phyloP scores from a whole-genome alignment of 2,329 filamentous ascomycete genomes.

The Colletotrichum sidae region DNA sequence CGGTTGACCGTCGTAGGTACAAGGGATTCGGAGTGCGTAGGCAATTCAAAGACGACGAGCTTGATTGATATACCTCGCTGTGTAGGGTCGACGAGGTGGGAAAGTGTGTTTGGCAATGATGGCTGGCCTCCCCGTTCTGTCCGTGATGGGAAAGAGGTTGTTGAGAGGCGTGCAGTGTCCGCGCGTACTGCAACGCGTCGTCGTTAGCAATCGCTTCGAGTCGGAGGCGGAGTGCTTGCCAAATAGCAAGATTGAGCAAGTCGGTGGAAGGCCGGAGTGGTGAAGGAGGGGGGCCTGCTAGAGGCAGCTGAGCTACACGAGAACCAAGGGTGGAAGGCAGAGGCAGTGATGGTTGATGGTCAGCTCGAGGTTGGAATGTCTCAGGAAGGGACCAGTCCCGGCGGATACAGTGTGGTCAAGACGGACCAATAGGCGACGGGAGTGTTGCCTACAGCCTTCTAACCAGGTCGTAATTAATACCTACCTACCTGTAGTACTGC shows the following conservation, averaged over 20 bases:
- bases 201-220: slow-evolving; percentile 11
- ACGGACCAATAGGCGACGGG: slow-evolving; percentile 22
- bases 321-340: slow-evolving; percentile 5
- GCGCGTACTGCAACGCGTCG: slow-evolving; percentile 36
- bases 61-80: slow-evolving; percentile 23
- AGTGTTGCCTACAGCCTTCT: slow-evolving; percentile 1
- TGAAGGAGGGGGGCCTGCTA: slow-evolving; percentile 13
- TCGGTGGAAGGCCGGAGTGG: neutral
- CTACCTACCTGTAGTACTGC: too few relatives aligned
- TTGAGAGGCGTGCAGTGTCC: slow-evolving; percentile 28
- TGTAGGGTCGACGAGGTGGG: neutral
- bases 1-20: slow-evolving; percentile 14
- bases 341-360: slow-evolving; percentile 10
- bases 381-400: slow-evolving; percentile 19
- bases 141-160: slow-evolving; percentile 2
- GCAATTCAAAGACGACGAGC: slow-evolving; percentile 23
- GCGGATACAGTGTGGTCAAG: slow-evolving; percentile 22
- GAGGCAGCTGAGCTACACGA: slow-evolving; percentile 22
- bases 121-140: slow-evolving; percentile 29
- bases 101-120: slow-evolving; percentile 13
- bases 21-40: slow-evolving; percentile 11
- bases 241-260: neutral
- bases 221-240: slow-evolving; percentile 1
- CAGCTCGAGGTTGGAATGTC: slow-evolving; percentile 27
- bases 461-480: neutral